Evolutionary conservation across 192 early-diverging fungal species (phyloP), one percentile per base, ranked within the genome.

Genomic region (Gamsiella multidivaricata): DNA sequence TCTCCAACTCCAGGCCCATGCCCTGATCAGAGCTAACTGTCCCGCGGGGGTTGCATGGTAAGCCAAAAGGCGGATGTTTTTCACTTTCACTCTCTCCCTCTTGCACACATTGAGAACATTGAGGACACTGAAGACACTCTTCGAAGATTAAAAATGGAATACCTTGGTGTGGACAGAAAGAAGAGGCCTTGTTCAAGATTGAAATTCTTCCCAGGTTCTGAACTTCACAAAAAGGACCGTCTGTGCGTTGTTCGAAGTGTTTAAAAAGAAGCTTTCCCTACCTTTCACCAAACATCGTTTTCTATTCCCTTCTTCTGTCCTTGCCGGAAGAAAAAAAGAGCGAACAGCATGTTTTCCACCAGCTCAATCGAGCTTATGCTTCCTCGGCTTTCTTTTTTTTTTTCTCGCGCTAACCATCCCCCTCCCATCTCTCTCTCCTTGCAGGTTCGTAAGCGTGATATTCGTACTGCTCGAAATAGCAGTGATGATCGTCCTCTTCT

Each of bases 1-100:
- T 7, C 73, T 91, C 31, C 63, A 79, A 11, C 66, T 85, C 0
- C 90, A 91, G 67, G 88, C 89, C 5, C 81, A 87, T 56, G 90
- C 82, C 5, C 78, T 91, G 12, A 84, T 85, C 23, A 36, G 42
- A 2, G 82, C 57, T 36, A 63, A 82, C 23, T 84, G 87, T 47
- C 89, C 88, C 18, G 75, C 64, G 3, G 88, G 90, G 67, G 64
- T 89, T 0, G 85, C 88, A 10, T 91, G 90, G 90, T 64, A 67
- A 32, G 46, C 3, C 10, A 50, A 33, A 28, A 34, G 7, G 25
- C 10, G 33, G 43, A 28, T 45, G 23, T 42, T 47, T 60, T 46
- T 18, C 43, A 17, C 28, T 26, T 61, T 61, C 29, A 22, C 1
- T 45, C 6, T 22, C 23, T 57, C 37, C 42, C 32, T 26, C 31